Percentiles rank a stretch among this genome's conserved stretches.
These are phyloP conservation scores for Fusarium brevicatenulatum DNA, from an alignment of 2,329 filamentous ascomycete species.

Conservation along the genomic window DNA sequence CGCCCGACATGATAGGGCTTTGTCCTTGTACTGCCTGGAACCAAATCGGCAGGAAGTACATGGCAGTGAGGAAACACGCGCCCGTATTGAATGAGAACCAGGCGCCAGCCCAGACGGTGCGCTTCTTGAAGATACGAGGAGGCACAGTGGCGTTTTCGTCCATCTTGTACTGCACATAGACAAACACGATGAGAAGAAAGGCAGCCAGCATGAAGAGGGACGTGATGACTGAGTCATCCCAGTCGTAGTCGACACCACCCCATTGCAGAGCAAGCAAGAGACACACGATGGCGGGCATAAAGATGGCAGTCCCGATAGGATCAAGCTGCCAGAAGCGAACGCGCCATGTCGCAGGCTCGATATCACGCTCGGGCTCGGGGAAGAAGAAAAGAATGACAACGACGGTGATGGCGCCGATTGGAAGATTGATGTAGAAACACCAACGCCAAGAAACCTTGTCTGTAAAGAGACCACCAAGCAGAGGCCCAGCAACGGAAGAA, in stretches of 20 bases:
- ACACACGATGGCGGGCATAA: conserved; percentile 55
- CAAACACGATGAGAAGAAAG: conserved; percentile 50
- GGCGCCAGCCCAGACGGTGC: conserved; percentile 51
- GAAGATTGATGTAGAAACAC: conserved; percentile 56
- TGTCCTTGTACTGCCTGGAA: conserved; percentile 58
- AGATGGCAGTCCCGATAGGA: conserved; percentile 46
- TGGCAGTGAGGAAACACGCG: conserved; percentile 44
- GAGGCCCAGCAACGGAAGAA: conserved; percentile 50
- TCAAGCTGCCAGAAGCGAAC: conserved; percentile 44
- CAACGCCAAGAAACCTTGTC: conserved; percentile 52
- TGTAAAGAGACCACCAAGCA: conserved; percentile 51
- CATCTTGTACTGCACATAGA: conserved; percentile 52
- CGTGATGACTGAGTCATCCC: conserved; percentile 39
- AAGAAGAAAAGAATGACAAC: conserved; percentile 47
- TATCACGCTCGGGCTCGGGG: conserved; percentile 39
- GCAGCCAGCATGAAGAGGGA: conserved; percentile 47
- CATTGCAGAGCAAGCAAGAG: conserved; percentile 63
- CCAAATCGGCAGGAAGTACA: conserved; percentile 58
- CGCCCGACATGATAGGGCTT: conserved; percentile 52
- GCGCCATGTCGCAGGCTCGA: conserved; percentile 39
- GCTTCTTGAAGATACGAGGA: conserved; percentile 53
- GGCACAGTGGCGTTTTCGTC: conserved; percentile 57
- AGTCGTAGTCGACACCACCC: conserved; percentile 53
- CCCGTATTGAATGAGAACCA: conserved; percentile 53
- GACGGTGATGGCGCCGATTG: conserved; percentile 50